Conservation (phyloP, 1,284 basidiomycete genomes). For the Ceratobasidium sp. region DNA sequence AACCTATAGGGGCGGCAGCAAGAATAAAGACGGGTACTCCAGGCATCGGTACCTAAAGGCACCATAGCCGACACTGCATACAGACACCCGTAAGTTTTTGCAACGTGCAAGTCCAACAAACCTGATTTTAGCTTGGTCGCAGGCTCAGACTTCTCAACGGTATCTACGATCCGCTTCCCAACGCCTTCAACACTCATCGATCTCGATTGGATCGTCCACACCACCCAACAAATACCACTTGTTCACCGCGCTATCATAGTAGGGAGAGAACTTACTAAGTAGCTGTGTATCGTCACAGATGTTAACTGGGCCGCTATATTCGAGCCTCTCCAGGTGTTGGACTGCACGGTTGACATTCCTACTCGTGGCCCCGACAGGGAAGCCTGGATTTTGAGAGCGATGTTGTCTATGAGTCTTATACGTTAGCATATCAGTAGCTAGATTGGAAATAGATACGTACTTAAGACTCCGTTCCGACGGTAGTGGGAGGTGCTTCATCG, state of each 20-base stretch:
- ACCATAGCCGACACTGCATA: slow-evolving; percentile 44
- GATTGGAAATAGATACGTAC: slow-evolving; percentile 50
- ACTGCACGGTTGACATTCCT: slow-evolving; percentile 50
- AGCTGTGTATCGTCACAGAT: slow-evolving; percentile 50
- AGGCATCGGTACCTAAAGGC: slow-evolving; percentile 50
- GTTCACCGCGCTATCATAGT: slow-evolving; percentile 51
- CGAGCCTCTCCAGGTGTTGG: neutral
- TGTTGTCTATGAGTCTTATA: neutral
- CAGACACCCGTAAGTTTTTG: no score
- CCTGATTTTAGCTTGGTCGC: slow-evolving; percentile 30
- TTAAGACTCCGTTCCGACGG: slow-evolving; percentile 51
- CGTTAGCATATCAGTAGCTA: neutral
- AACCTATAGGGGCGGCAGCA: neutral
- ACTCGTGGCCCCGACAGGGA: slow-evolving; percentile 52
- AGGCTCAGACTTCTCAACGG: neutral
- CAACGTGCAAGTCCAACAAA: no score
- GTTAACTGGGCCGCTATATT: slow-evolving; percentile 28
- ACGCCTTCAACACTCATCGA: slow-evolving; percentile 51
- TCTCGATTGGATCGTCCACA: slow-evolving; percentile 49
- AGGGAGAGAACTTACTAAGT: slow-evolving; percentile 49
- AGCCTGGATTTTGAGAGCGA: slow-evolving; percentile 46
- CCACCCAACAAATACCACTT: slow-evolving; percentile 54
- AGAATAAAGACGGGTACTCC: slow-evolving; percentile 39
- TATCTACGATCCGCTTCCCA: slow-evolving; percentile 50
- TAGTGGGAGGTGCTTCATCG: slow-evolving; percentile 52